A percentile compares a stretch with the other conserved stretches of the same genome.
Conservation (phyloP, 2,329 filamentous ascomycete genomes). For the Penicillium psychrosexuale region DNA sequence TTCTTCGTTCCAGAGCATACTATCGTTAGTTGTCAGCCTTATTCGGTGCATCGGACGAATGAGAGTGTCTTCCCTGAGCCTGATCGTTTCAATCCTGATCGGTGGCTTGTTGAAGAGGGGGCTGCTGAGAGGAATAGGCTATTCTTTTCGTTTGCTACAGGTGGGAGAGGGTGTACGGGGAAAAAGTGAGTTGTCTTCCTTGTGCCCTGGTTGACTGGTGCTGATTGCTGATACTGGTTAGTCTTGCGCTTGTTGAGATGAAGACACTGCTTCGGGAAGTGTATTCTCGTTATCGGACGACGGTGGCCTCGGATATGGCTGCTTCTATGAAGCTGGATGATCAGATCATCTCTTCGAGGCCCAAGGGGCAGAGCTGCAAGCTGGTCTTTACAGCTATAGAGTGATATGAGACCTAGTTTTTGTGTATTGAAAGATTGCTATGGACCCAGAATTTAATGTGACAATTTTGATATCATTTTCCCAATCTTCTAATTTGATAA, state of each 20-base stretch:
- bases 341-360: slow-evolving; percentile 65
- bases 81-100: slow-evolving; percentile 31
- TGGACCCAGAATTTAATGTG: not conserved
- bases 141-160: slow-evolving; percentile 65
- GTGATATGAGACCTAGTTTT: not conserved
- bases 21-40: slow-evolving; percentile 41
- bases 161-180: slow-evolving; percentile 58
- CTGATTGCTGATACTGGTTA: slow-evolving; percentile 23
- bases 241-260: slow-evolving; percentile 66
- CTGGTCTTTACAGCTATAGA: slow-evolving; percentile 35
- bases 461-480: too few relatives aligned
- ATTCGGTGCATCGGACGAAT: slow-evolving; percentile 35
- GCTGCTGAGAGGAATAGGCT: slow-evolving; percentile 47
- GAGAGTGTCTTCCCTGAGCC: slow-evolving; percentile 30
- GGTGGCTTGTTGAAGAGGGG: slow-evolving; percentile 37
- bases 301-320: slow-evolving; percentile 51
- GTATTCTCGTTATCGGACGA: slow-evolving; percentile 58
- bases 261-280: slow-evolving; percentile 62
- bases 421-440: not conserved
- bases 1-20: slow-evolving; percentile 34
- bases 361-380: slow-evolving; percentile 58
- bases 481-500: not conserved
- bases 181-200: slow-evolving; percentile 52
- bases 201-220: not conserved
- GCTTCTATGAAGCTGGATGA: slow-evolving; percentile 64